Evolutionary conservation across 2,329 filamentous ascomycete species (phyloP).

Genomic region (Conoideocrella luteorostrata): DNA sequence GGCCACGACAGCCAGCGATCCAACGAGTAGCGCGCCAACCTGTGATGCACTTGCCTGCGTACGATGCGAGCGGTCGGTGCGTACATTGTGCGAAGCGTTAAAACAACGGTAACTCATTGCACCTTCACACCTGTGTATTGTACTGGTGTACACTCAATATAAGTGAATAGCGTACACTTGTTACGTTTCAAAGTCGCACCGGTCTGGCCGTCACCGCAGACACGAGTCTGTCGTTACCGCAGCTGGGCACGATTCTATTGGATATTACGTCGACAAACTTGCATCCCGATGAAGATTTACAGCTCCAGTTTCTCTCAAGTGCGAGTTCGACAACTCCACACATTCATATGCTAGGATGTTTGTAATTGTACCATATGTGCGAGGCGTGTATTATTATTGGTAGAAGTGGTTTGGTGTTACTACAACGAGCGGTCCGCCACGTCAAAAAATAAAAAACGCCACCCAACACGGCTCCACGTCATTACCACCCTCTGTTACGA

Average conservation of each 20-base stretch:
- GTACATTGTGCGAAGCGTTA: no score
- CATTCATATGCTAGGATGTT: no score
- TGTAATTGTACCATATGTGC: no score
- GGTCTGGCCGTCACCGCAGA: slow-evolving; percentile 4
- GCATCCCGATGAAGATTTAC: background rate
- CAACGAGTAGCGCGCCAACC: no score
- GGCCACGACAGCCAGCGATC: no score
- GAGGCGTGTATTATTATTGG: no score
- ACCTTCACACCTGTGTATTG: no score
- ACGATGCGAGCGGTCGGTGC: no score
- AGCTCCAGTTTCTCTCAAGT: background rate
- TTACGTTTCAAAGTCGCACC: background rate
- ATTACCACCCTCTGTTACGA: background rate
- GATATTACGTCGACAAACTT: background rate
- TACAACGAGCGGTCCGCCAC: background rate
- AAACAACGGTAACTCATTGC: no score
- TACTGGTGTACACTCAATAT: background rate
- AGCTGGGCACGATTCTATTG: background rate
- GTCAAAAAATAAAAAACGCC: slow-evolving; percentile 3
- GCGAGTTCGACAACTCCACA: background rate
- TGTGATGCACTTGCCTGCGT: no score
- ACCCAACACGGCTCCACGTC: background rate
- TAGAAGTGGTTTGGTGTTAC: no score
- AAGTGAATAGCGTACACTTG: background rate
- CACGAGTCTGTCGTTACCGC: slow-evolving; percentile 6